phyloP scores from a whole-genome alignment of 2,329 filamentous ascomycete genomes.

The Diplocarpon mali region DNA sequence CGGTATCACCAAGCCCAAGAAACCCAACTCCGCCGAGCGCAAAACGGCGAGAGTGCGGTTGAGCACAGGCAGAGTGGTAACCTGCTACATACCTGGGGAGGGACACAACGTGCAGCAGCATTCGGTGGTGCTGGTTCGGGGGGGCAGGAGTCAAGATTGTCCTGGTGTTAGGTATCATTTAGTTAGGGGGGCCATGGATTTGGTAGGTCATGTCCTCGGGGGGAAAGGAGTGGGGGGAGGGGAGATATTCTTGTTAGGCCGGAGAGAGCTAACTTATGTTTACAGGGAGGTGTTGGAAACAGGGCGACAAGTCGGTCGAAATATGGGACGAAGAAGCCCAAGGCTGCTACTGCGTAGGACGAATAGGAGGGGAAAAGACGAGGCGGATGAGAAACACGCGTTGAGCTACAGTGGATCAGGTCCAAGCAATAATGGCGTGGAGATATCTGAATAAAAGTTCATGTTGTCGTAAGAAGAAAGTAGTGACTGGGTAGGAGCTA shows the following conservation, averaged over 20 bases:
- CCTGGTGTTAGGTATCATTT: slow-evolving; percentile 95
- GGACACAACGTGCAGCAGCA: slow-evolving; percentile 99
- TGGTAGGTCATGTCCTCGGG: slow-evolving; percentile 52
- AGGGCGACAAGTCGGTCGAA: slow-evolving; percentile 81
- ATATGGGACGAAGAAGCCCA: slow-evolving; percentile 98
- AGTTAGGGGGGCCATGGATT: slow-evolving; percentile 80
- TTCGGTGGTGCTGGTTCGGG: slow-evolving; percentile 90
- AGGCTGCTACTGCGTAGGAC: slow-evolving; percentile 44
- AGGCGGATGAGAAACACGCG: background rate
- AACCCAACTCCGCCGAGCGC: slow-evolving; percentile 94
- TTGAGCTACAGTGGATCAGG: background rate
- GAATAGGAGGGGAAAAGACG: background rate
- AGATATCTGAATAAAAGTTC: slow-evolving; percentile 2
- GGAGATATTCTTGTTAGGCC: background rate
- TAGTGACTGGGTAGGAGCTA: no score
- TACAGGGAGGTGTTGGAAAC: slow-evolving; percentile 78
- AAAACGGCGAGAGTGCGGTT: slow-evolving; percentile 90
- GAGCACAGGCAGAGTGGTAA: slow-evolving; percentile 77
- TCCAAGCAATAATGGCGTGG: slow-evolving; percentile 5
- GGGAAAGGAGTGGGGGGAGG: background rate
- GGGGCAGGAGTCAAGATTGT: slow-evolving; percentile 90
- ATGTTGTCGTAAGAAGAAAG: slow-evolving; percentile 2
- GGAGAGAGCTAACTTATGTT: slow-evolving; percentile 20
- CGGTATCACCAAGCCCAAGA: slow-evolving; percentile 90
- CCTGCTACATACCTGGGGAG: slow-evolving; percentile 92